Evolutionary conservation across 2,329 filamentous ascomycete genomes (phyloP).

Genomic region (Calcarisporium arbuscula): DNA sequence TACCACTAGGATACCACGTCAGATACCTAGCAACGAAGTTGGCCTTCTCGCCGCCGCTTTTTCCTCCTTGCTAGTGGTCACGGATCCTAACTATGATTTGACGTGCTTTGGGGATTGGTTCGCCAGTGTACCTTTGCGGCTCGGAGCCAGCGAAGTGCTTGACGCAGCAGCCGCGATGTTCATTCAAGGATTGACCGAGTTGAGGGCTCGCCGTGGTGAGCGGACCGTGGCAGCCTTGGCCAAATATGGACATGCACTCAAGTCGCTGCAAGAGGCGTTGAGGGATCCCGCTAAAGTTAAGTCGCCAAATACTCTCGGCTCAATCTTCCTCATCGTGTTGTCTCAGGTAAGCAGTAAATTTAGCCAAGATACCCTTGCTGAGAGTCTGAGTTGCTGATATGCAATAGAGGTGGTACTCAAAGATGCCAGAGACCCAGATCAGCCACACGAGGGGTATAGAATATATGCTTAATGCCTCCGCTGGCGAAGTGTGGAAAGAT

Average conservation of each 20-base stretch:
- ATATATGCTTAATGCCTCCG: too few species aligned
- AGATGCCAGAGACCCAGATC: too few species aligned
- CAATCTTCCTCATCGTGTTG: slow-evolving; percentile 30
- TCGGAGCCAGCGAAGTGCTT: slow-evolving; percentile 39
- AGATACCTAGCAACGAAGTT: too few species aligned
- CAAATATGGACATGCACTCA: slow-evolving; percentile 25
- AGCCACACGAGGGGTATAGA: too few species aligned
- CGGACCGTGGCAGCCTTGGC: slow-evolving; percentile 16
- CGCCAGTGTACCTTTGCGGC: slow-evolving; percentile 34
- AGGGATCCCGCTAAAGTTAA: slow-evolving; percentile 19
- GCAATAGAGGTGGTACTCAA: too few species aligned
- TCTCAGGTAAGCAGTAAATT: too few species aligned
- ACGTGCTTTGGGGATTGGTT: slow-evolving; percentile 40
- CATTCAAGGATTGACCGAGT: too few species aligned
- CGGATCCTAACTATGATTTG: slow-evolving; percentile 40
- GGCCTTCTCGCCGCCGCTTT: slow-evolving; percentile 17
- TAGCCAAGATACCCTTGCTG: too few species aligned
- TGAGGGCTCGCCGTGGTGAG: too few species aligned
- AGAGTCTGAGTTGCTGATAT: too few species aligned
- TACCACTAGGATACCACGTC: too few species aligned
- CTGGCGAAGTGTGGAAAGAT: too few species aligned
- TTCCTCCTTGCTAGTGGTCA: slow-evolving; percentile 27
- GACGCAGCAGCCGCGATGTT: slow-evolving; percentile 27
- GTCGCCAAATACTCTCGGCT: slow-evolving; percentile 27
- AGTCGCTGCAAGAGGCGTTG: slow-evolving; percentile 18